These are phyloP conservation scores for Boletellus emodensis DNA, from an alignment of 768 basidiomycete species.

Conservation along the genomic window DNA sequence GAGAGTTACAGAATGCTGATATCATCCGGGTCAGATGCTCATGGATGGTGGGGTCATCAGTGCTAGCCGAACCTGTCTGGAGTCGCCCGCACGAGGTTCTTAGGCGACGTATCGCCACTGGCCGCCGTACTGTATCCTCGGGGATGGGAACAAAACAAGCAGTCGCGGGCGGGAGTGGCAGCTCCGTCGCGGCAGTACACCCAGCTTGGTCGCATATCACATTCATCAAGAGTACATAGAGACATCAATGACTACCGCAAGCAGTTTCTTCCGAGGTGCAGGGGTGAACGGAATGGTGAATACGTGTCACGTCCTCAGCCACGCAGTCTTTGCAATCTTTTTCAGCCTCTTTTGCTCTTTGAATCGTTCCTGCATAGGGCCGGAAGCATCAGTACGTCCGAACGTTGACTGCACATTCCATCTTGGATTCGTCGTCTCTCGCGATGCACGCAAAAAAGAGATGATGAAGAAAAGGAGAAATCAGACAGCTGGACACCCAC, in stretches of 20 bases:
- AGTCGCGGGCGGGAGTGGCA: too few relatives aligned
- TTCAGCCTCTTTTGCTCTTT: conserved; percentile 78
- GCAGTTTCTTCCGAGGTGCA: not conserved
- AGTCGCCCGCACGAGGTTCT: too few relatives aligned
- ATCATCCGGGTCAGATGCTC: too few relatives aligned
- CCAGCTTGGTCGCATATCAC: not conserved
- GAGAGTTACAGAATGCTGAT: too few relatives aligned
- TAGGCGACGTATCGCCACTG: too few relatives aligned
- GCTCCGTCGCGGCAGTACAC: too few relatives aligned
- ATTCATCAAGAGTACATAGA: not conserved
- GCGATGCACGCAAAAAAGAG: conserved; percentile 18
- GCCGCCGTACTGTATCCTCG: too few relatives aligned
- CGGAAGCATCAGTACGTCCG: conserved; percentile 24
- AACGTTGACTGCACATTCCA: conserved; percentile 12
- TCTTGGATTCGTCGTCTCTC: conserved; percentile 21
- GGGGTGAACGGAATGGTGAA: not conserved
- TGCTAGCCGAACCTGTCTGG: too few relatives aligned
- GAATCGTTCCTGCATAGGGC: conserved; percentile 62
- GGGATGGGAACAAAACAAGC: too few relatives aligned
- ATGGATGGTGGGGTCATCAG: too few relatives aligned
- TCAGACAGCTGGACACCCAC: conserved; percentile 40
- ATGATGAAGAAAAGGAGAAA: conserved; percentile 14
- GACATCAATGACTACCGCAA: not conserved
- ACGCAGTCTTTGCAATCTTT: conserved; percentile 86
- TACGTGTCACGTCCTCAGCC: conserved; percentile 56